Percentiles rank a stretch among this genome's conserved stretches.
phyloP scores from a whole-genome alignment of 352 stramenopile species.

The Phytopythium ostracodes region DNA sequence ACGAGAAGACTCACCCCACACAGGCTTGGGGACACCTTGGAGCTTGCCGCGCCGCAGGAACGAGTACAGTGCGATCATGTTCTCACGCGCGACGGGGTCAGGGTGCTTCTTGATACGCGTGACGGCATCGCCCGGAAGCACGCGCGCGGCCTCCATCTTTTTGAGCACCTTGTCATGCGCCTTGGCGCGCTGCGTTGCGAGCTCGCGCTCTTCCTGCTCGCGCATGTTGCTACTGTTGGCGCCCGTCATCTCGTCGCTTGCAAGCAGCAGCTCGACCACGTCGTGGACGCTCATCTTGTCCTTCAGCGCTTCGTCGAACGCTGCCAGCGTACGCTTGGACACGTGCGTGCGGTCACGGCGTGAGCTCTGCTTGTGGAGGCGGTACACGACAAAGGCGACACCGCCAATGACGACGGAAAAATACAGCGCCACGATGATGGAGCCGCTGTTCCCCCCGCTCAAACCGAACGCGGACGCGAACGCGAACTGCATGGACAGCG shows the following conservation, averaged over 20 bases:
- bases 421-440: conserved; percentile 70
- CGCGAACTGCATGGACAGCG: conserved; percentile 69
- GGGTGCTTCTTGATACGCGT: conserved; percentile 77
- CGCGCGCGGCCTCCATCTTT: conserved; percentile 74
- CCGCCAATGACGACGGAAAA: conserved; percentile 59
- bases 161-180: conserved; percentile 78
- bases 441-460: conserved; percentile 30
- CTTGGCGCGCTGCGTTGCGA: conserved; percentile 49
- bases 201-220: conserved; percentile 23
- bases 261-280: conserved; percentile 69
- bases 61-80: conserved; percentile 83
- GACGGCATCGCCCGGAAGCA: conserved; percentile 50
- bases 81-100: conserved; percentile 65
- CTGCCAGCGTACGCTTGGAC: conserved; percentile 36
- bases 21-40: conserved; percentile 54
- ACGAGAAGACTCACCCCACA: conserved; percentile 39
- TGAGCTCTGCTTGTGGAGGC: conserved; percentile 45
- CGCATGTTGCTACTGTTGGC: conserved; percentile 21
- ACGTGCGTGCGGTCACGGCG: conserved; percentile 61
- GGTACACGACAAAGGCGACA: conserved; percentile 60
- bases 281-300: conserved; percentile 80
- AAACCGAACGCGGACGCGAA: conserved; percentile 55
- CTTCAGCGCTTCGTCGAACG: conserved; percentile 48
- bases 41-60: conserved; percentile 71
- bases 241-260: conserved; percentile 74